These are phyloP conservation scores for Vararia minispora DNA, from an alignment of 768 basidiomycete genomes.

Conservation along the genomic window DNA sequence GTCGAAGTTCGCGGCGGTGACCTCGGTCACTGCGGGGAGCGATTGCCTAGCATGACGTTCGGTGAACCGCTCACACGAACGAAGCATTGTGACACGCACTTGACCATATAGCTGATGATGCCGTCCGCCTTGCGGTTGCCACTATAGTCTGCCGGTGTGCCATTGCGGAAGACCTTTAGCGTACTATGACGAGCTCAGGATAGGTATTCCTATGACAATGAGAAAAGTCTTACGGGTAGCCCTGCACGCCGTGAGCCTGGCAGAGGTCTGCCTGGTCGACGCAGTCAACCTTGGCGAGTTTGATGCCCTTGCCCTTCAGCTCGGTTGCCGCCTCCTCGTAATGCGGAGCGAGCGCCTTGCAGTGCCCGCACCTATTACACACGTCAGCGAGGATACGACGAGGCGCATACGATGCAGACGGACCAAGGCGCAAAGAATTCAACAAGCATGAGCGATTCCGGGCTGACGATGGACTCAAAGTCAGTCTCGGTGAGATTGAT, in stretches of 20 bases:
- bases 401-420: not conserved
- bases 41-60: constrained; percentile 69
- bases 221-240: constrained; percentile 70
- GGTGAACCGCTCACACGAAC: no score
- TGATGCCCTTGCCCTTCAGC: constrained; percentile 84
- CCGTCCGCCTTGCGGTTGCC: constrained; percentile 94
- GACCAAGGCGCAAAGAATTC: constrained; percentile 95
- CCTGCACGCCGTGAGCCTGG: constrained; percentile 75
- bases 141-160: constrained; percentile 65
- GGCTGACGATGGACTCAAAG: constrained; percentile 56
- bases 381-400: not conserved
- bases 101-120: constrained; percentile 93
- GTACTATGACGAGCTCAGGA: constrained; percentile 36
- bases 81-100: constrained; percentile 43
- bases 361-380: constrained; percentile 78
- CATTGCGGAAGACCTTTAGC: constrained; percentile 85
- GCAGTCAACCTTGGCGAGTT: constrained; percentile 94
- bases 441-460: constrained; percentile 71
- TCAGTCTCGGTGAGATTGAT: constrained; percentile 56
- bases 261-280: constrained; percentile 91
- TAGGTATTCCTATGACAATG: not conserved
- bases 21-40: constrained; percentile 81
- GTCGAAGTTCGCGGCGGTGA: constrained; percentile 64
- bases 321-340: constrained; percentile 90
- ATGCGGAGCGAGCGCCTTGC: constrained; percentile 89